Evolutionary conservation across 441 rosid genomes (phyloP), one percentile per base, ranked within the genome.

Genomic region (Melastoma candidum): DNA sequence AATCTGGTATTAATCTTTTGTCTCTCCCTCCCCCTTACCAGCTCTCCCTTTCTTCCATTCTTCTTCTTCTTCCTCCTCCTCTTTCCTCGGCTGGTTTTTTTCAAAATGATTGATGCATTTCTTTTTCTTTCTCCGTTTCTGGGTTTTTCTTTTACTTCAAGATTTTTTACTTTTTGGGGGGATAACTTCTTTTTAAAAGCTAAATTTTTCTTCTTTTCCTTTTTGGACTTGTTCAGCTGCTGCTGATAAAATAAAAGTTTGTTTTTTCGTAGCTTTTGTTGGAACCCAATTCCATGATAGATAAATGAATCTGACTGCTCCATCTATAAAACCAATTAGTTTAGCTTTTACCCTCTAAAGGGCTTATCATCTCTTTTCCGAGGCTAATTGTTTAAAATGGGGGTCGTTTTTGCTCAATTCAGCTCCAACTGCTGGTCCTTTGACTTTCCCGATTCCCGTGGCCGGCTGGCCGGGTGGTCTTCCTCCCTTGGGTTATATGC

Each of bases 401-500:
- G 41, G 6, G 41, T 36, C 22, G 7, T 36, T 6, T 12, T 1
- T 57, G 11, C 61, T 12, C 32, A 22, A 11, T 59, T 47, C 93
- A 93, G 99, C 76, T 70, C 96, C 76, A 79, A 63, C 76, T 24
- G 29, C 59, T 25, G 65, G 57, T 58, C 65, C 93, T 63, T 61
- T 81, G n/a, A 77, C 95, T 66, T 66, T 83, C 63, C 89, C 88
- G 10, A 78, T 79, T 72, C 65, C 87, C n/a, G 68, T 88, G 76
- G 75, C 96, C 66, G 74, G 78, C 63, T 93, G 99, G 99, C 87
- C 90, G 51, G 95, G 95, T 25, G 97, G 83, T 46, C 84, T 88
- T 76, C 89, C 99, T 65, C 83, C 89, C 39, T 80, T 93, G 93
- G 96, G 99, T 97, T 93, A 89, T 66, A 77, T 93, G 96, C 77